Conservation (phyloP, 495 filamentous ascomycete species). For the Penicillium parvum region DNA sequence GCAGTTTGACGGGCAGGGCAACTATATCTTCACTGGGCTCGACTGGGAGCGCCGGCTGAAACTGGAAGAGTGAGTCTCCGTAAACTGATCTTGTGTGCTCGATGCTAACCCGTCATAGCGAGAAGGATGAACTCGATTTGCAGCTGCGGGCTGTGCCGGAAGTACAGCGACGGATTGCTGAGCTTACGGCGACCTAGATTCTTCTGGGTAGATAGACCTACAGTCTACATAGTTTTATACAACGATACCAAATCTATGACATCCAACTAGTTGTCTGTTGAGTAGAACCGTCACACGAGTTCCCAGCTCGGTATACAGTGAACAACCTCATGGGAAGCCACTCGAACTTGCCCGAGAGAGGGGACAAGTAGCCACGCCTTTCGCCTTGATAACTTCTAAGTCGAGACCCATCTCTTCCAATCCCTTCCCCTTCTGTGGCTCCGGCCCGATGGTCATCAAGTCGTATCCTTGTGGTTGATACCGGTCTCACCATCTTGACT, state of each 20-base stretch:
- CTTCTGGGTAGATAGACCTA: too few relatives aligned
- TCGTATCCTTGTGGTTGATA: constrained; percentile 50
- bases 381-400: constrained; percentile 28
- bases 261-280: too few relatives aligned
- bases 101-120: constrained; percentile 43
- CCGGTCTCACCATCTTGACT: constrained; percentile 37
- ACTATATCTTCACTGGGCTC: constrained; percentile 83
- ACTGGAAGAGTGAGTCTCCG: constrained; percentile 68
- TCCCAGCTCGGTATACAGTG: neutral
- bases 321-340: neutral
- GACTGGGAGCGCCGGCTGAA: constrained; percentile 82
- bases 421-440: constrained; percentile 44
- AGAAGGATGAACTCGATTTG: constrained; percentile 91
- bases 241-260: too few relatives aligned
- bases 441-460: constrained; percentile 49
- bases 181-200: constrained; percentile 50
- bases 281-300: neutral
- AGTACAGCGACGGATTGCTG: constrained; percentile 75
- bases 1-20: constrained; percentile 93
- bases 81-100: neutral
- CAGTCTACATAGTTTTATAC: too few relatives aligned
- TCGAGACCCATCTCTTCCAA: constrained; percentile 31
- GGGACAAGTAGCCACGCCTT: constrained; percentile 22
- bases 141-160: constrained; percentile 80
- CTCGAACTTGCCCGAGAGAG: constrained; percentile 18